Evolutionary conservation across 768 basidiomycete species (phyloP).

Genomic region (button mushroom (Agaricus bisporus)): DNA sequence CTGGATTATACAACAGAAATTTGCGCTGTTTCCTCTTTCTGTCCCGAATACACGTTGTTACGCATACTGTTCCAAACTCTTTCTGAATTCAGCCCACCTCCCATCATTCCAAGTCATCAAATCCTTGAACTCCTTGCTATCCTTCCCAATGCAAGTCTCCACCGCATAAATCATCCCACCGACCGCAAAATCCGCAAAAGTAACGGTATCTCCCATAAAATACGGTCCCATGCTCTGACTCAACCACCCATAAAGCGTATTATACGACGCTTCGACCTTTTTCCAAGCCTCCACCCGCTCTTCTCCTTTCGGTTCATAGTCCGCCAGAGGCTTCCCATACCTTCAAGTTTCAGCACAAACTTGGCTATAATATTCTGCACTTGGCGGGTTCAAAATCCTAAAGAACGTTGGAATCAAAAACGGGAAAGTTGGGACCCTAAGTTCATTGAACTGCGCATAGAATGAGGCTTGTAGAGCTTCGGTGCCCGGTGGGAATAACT

Average conservation of each 20-base stretch:
- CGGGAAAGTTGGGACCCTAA: background rate
- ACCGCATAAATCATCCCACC: conserved; percentile 1
- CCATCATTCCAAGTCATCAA: conserved; percentile 16
- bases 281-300: background rate
- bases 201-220: conserved; percentile 7
- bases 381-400: conserved; percentile 1
- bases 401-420: conserved; percentile 4
- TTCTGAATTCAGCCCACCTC: conserved; percentile 13
- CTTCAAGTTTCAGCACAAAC: background rate
- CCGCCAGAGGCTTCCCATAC: background rate
- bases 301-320: conserved; percentile 4
- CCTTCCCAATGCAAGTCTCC: conserved; percentile 13
- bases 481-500: conserved; percentile 26
- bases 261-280: conserved; percentile 3
- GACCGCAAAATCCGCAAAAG: conserved; percentile 12
- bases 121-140: conserved; percentile 16
- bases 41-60: background rate
- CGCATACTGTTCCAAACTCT: conserved; percentile 9
- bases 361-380: conserved; percentile 8
- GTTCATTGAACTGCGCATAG: conserved; percentile 12
- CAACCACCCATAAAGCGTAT: conserved; percentile 8
- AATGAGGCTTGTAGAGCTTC: conserved; percentile 26
- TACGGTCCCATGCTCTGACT: background rate
- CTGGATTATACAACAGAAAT: no score
- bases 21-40: background rate